Conservation (phyloP, 768 basidiomycete genomes). For the Dictyophora rubrovolvata region DNA sequence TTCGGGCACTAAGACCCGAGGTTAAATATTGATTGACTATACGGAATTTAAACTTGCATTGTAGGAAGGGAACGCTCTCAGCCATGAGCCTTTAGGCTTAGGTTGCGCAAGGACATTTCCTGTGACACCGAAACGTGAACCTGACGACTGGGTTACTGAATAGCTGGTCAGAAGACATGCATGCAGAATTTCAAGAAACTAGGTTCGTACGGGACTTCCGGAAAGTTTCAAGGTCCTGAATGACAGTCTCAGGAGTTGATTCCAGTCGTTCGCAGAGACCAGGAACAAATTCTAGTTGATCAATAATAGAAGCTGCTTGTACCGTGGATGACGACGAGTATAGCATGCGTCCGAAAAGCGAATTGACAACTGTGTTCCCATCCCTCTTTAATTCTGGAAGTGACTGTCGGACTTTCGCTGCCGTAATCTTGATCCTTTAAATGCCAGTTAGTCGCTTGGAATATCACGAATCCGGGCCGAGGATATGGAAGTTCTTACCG, state of each 20-base stretch:
- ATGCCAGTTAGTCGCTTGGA: conserved; percentile 4
- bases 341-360: conserved; percentile 56
- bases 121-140: conserved; percentile 81
- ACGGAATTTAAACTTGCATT: conserved; percentile 33
- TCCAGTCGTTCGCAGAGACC: conserved; percentile 61
- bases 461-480: conserved; percentile 6
- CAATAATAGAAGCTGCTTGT: conserved; percentile 54
- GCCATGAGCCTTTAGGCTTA: conserved; percentile 67
- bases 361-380: conserved; percentile 67
- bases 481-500: conserved; percentile 34
- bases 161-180: neutral
- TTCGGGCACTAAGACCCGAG: conserved; percentile 23
- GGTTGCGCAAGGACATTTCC: conserved; percentile 68
- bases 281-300: conserved; percentile 73
- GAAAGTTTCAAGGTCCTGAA: conserved; percentile 67
- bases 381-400: conserved; percentile 88
- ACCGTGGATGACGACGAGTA: conserved; percentile 63
- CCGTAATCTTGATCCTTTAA: conserved; percentile 64
- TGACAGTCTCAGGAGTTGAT: conserved; percentile 58
- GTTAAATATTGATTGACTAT: conserved; percentile 2
- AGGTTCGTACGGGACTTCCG: conserved; percentile 48
- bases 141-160: conserved; percentile 73
- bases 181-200: neutral
- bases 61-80: conserved; percentile 55
- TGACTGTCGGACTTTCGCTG: conserved; percentile 83